Conservation (phyloP, 176 grass and related monocot species). For the Elaeis guineensis region DNA sequence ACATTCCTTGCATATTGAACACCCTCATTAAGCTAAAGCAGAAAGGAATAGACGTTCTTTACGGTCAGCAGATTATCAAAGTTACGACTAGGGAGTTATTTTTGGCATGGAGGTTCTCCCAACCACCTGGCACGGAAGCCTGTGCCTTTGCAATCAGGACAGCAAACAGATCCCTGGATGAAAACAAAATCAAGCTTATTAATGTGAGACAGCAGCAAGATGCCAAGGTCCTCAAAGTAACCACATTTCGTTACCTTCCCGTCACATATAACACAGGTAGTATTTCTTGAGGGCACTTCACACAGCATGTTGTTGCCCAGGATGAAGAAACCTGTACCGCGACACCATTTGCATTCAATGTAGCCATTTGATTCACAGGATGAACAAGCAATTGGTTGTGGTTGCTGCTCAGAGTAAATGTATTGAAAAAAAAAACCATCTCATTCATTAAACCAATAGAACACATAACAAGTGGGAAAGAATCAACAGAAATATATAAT, state of each 20-base stretch:
- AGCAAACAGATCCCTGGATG: slow-evolving; percentile 51
- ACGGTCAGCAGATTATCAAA: too few relatives aligned
- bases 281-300: slow-evolving; percentile 83
- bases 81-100: not conserved
- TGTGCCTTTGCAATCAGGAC: slow-evolving; percentile 76
- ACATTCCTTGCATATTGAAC: too few relatives aligned
- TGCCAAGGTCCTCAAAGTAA: too few relatives aligned
- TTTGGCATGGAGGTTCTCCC: slow-evolving; percentile 34
- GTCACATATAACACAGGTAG: slow-evolving; percentile 69
- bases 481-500: too few relatives aligned
- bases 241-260: slow-evolving; percentile 53
- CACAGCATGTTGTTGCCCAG: slow-evolving; percentile 80
- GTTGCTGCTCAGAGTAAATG: slow-evolving; percentile 47
- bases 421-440: slow-evolving; percentile 21
- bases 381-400: slow-evolving; percentile 65
- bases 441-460: too few relatives aligned
- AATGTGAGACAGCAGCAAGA: too few relatives aligned
- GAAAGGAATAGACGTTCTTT: too few relatives aligned
- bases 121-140: slow-evolving; percentile 91
- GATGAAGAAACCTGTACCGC: slow-evolving; percentile 89
- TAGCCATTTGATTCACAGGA: slow-evolving; percentile 63
- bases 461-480: too few relatives aligned
- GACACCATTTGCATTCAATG: slow-evolving; percentile 86
- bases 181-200: not conserved
- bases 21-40: too few relatives aligned